Evolutionary conservation across 177 flowering plant genomes (phyloP).

Genomic region (Vitis hybrid): DNA sequence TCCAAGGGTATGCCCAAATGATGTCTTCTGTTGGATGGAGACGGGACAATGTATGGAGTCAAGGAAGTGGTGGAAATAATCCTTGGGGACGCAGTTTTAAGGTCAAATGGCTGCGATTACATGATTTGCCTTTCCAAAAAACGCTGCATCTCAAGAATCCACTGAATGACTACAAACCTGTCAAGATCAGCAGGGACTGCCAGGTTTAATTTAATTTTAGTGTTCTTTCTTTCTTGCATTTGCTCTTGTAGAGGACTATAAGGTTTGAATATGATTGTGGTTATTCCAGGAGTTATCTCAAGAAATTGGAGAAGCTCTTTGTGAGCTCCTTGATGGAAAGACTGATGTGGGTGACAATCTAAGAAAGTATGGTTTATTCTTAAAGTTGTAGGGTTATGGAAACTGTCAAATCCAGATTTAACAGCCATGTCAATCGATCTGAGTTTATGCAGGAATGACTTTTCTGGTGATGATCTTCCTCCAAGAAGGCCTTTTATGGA

Average conservation of each 20-base stretch:
- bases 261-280: constrained; percentile 6
- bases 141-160: constrained; percentile 95
- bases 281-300: constrained; percentile 67
- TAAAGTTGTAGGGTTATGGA: neutral
- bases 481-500: constrained; percentile 41
- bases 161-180: constrained; percentile 85
- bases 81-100: constrained; percentile 92
- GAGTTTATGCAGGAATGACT: constrained; percentile 20
- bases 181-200: constrained; percentile 93
- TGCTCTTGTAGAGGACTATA: neutral
- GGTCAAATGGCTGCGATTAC: constrained; percentile 78
- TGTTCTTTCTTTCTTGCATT: constrained; percentile 1
- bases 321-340: constrained; percentile 73
- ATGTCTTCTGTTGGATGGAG: constrained; percentile 90
- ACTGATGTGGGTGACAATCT: constrained; percentile 33
- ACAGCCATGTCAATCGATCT: constrained; percentile 6
- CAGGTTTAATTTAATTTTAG: constrained; percentile 51
- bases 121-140: constrained; percentile 78
- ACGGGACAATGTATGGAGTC: constrained; percentile 82
- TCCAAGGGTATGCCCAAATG: constrained; percentile 99
- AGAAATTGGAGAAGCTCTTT: constrained; percentile 85
- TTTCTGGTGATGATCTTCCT: constrained; percentile 35
- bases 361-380: constrained; percentile 41
- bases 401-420: neutral
- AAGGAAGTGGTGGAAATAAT: constrained; percentile 62